These are phyloP conservation scores for Coffea canephora DNA, from an alignment of 257 asterid species.

Conservation along the genomic window DNA sequence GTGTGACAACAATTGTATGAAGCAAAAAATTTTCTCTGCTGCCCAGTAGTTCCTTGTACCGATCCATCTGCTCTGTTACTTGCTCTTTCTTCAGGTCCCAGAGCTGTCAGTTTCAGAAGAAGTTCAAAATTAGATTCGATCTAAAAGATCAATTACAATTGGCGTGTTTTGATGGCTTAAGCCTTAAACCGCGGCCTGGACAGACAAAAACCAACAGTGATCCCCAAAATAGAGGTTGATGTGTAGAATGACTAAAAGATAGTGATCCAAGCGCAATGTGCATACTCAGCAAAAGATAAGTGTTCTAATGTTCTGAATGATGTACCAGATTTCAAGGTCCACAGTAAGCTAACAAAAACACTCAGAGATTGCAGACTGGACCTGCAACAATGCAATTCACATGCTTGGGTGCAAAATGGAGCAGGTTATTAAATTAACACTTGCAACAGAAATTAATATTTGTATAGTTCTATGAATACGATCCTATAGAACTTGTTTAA, in stretches of 20 bases:
- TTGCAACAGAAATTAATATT: no score
- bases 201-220: background rate
- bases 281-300: background rate
- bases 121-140: background rate
- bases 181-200: background rate
- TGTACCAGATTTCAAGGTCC: background rate
- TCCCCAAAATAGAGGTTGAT: background rate
- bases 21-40: conserved; percentile 54
- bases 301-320: background rate
- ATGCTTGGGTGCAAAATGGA: background rate
- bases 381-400: background rate
- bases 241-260: no score
- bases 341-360: background rate
- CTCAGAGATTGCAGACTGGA: no score
- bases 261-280: background rate
- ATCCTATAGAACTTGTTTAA: no score
- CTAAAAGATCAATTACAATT: background rate
- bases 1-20: conserved; percentile 47
- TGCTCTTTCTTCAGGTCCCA: conserved; percentile 56
- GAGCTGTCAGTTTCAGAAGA: conserved; percentile 43
- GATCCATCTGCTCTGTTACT: conserved; percentile 39
- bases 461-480: background rate
- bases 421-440: background rate
- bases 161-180: no score
- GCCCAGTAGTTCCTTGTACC: conserved; percentile 69